Percentiles rank a stretch among this genome's conserved stretches.
Evolutionary conservation across 2,329 filamentous ascomycete genomes (phyloP).

Genomic region (Colletotrichum sansevieriae): DNA sequence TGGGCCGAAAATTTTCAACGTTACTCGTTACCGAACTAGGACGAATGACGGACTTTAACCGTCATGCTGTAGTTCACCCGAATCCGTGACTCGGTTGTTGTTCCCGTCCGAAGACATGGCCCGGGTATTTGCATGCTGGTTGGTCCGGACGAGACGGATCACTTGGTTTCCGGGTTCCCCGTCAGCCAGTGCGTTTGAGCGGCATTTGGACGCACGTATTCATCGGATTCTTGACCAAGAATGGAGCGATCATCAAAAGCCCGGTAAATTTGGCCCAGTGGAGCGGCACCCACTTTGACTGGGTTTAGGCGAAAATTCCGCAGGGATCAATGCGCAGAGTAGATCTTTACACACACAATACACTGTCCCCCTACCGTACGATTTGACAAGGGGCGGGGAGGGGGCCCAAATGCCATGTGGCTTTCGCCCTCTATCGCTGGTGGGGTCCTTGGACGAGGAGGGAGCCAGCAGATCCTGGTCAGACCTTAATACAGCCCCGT

Average conservation of each 20-base stretch:
- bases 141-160: neutral
- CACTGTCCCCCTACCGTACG: too few relatives aligned
- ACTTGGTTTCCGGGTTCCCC: neutral
- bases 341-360: too few relatives aligned
- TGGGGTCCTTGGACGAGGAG: conserved; percentile 1
- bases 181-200: too few relatives aligned
- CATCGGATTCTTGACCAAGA: neutral
- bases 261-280: neutral
- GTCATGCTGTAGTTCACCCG: neutral
- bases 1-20: neutral
- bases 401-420: neutral
- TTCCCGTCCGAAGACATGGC: neutral
- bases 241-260: neutral
- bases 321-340: too few relatives aligned
- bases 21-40: neutral
- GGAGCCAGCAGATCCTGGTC: neutral
- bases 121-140: too few relatives aligned
- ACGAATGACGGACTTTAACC: neutral
- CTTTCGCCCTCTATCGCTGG: neutral
- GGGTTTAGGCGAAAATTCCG: too few relatives aligned
- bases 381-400: too few relatives aligned
- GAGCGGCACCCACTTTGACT: too few relatives aligned
- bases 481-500: too few relatives aligned
- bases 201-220: neutral
- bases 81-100: neutral